Percentiles rank a stretch among this genome's conserved stretches.
These are phyloP conservation scores for Saitozyma podzolica DNA, from an alignment of 768 basidiomycete genomes.

Conservation along the genomic window DNA sequence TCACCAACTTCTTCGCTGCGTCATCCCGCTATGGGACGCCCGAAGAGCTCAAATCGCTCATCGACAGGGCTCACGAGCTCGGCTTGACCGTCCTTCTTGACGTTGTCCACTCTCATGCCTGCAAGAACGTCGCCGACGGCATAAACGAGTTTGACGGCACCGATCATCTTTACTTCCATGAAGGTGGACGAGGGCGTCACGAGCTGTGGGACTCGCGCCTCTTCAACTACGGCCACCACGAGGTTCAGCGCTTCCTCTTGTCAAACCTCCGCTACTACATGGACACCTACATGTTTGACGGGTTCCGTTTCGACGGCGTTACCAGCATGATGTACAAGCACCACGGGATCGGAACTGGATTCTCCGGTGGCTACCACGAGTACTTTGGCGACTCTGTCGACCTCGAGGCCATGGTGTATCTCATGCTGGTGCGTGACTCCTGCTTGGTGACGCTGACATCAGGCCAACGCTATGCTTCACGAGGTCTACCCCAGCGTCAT, in stretches of 20 bases:
- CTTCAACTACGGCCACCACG: slow-evolving; percentile 94
- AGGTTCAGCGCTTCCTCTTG: slow-evolving; percentile 89
- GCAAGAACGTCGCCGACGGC: slow-evolving; percentile 95
- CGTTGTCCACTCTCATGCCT: slow-evolving; percentile 96
- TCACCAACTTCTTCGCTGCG: slow-evolving; percentile 94
- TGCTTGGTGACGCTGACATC: neutral
- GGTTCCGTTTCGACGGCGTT: slow-evolving; percentile 97
- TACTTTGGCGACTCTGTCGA: slow-evolving; percentile 89
- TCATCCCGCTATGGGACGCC: slow-evolving; percentile 92
- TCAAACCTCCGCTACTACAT: slow-evolving; percentile 95
- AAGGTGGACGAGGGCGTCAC: slow-evolving; percentile 82
- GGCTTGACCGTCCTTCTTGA: slow-evolving; percentile 92
- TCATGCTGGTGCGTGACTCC: slow-evolving; percentile 81
- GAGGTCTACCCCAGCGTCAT: slow-evolving; percentile 73
- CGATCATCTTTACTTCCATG: slow-evolving; percentile 96
- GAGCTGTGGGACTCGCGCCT: slow-evolving; percentile 95
- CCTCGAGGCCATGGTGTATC: slow-evolving; percentile 84
- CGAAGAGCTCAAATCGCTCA: slow-evolving; percentile 90
- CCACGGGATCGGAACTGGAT: slow-evolving; percentile 96
- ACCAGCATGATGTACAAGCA: slow-evolving; percentile 99
- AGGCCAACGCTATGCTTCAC: slow-evolving; percentile 94
- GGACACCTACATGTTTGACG: slow-evolving; percentile 93
- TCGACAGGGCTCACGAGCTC: slow-evolving; percentile 92
- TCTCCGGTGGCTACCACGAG: slow-evolving; percentile 91
- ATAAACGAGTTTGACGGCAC: slow-evolving; percentile 96